Conservation (phyloP, 495 filamentous ascomycete genomes). For the Symbiotaphrina buchneri region DNA sequence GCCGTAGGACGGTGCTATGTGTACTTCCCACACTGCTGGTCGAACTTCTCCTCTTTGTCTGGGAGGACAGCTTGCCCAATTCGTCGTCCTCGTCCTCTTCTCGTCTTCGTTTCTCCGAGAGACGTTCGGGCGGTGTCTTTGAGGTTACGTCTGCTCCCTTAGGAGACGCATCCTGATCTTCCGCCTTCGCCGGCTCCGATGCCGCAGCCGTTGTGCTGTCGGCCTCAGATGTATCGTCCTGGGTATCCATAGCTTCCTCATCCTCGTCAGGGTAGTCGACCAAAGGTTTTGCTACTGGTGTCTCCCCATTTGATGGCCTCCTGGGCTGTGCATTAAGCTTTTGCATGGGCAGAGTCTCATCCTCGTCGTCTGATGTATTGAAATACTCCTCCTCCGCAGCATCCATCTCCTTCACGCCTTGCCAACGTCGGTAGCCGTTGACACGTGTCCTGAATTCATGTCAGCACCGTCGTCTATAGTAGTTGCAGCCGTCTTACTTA, state of each 20-base stretch:
- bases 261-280: conserved; percentile 86
- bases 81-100: conserved; percentile 80
- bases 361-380: conserved; percentile 74
- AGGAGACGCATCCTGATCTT: conserved; percentile 8
- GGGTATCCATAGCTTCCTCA: conserved; percentile 30
- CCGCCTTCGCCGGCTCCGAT: conserved; percentile 5
- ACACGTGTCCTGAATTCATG: conserved; percentile 24
- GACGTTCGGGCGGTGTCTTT: conserved; percentile 35
- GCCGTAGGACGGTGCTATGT: conserved; percentile 2
- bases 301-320: conserved; percentile 16
- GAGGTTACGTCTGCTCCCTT: too few species aligned
- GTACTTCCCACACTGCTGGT: conserved; percentile 10
- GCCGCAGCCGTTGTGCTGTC: conserved; percentile 4
- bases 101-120: conserved; percentile 79
- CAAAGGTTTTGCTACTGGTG: conserved; percentile 41
- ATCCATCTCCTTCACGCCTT: conserved; percentile 67
- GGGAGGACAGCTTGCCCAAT: conserved; percentile 46
- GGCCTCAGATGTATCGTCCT: too few species aligned
- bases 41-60: conserved; percentile 38
- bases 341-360: conserved; percentile 25
- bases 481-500: too few species aligned
- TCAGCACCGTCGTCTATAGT: conserved; percentile 4
- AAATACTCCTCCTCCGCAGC: conserved; percentile 84
- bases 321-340: conserved; percentile 10
- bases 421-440: conserved; percentile 45